A percentile compares a stretch with the other conserved stretches of the same genome.
Conservation (phyloP, 2,329 filamentous ascomycete genomes). For the Onygenales sp. region DNA sequence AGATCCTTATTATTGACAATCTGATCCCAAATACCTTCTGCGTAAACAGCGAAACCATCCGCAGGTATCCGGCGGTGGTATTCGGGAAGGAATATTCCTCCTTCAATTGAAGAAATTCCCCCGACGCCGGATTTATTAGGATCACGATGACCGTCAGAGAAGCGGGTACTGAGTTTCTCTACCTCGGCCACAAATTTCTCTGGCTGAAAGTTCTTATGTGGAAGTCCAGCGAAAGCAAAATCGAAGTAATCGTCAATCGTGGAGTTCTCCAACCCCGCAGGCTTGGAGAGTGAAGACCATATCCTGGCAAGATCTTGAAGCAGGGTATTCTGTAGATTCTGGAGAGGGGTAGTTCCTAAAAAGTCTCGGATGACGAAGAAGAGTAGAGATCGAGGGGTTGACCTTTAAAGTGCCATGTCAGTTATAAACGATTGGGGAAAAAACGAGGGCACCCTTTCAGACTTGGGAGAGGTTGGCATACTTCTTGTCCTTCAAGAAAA, state of each 20-base stretch:
- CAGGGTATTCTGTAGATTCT: conserved; percentile 82
- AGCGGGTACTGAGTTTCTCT: conserved; percentile 67
- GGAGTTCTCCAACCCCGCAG: conserved; percentile 75
- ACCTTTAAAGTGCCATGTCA: conserved; percentile 40
- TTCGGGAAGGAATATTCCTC: conserved; percentile 79
- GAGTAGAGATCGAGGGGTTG: conserved; percentile 77
- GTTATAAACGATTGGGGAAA: neutral
- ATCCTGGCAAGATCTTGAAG: conserved; percentile 85
- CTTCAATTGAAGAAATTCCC: conserved; percentile 63
- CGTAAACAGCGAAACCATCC: conserved; percentile 92
- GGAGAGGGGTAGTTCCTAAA: conserved; percentile 79
- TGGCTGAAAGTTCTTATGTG: conserved; percentile 92
- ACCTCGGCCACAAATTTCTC: conserved; percentile 82
- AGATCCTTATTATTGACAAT: conserved; percentile 98
- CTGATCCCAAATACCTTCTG: conserved; percentile 92
- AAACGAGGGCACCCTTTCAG: neutral
- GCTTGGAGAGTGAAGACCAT: conserved; percentile 89
- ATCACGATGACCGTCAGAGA: conserved; percentile 70
- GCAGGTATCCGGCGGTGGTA: conserved; percentile 95
- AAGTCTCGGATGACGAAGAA: conserved; percentile 99
- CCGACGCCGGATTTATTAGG: conserved; percentile 51
- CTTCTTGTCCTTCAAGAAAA: conserved; percentile 94
- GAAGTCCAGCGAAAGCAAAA: conserved; percentile 90
- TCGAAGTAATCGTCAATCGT: conserved; percentile 97
- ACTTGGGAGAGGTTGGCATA: conserved; percentile 37